Evolutionary conservation across 257 asterid genomes (phyloP).

Genomic region (Euphrasia confusa): DNA sequence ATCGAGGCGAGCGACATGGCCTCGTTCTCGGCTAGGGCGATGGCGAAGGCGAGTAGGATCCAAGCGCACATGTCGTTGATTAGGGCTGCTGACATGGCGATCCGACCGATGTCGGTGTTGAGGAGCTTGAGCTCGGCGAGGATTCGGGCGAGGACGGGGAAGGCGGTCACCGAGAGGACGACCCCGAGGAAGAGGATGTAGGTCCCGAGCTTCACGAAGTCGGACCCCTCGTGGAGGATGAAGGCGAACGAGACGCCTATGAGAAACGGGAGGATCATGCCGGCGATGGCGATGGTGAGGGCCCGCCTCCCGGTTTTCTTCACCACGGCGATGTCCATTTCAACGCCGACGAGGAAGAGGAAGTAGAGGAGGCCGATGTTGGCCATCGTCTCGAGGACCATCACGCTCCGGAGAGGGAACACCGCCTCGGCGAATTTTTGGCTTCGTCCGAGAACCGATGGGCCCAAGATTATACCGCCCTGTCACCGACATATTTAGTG

Average conservation of each 20-base stretch:
- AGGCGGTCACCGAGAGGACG: slow-evolving; percentile 79
- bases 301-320: slow-evolving; percentile 64
- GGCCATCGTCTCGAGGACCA: slow-evolving; percentile 98
- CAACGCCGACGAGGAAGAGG: slow-evolving; percentile 85
- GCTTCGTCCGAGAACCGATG: slow-evolving; percentile 73
- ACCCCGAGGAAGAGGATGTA: slow-evolving; percentile 90
- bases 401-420: slow-evolving; percentile 84
- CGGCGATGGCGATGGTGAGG: slow-evolving; percentile 51
- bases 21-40: slow-evolving; percentile 76
- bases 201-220: slow-evolving; percentile 51
- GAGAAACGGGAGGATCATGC: slow-evolving; percentile 76
- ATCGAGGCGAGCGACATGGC: slow-evolving; percentile 51
- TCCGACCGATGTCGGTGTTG: slow-evolving; percentile 72
- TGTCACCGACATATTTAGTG: too few species aligned
- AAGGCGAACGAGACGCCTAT: slow-evolving; percentile 67
- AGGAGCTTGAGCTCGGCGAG: slow-evolving; percentile 91
- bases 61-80: slow-evolving; percentile 94
- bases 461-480: slow-evolving; percentile 94
- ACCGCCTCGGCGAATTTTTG: slow-evolving; percentile 40
- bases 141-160: slow-evolving; percentile 86
- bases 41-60: slow-evolving; percentile 73
- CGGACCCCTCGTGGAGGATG: slow-evolving; percentile 41
- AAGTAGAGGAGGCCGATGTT: slow-evolving; percentile 88
- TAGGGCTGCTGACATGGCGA: slow-evolving; percentile 86
- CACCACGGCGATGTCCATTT: slow-evolving; percentile 85